Percentiles rank a stretch among this genome's conserved stretches.
Evolutionary conservation across 228 moss, liverwort and hornwort genomes (phyloP).

Genomic region (Sphagnum magellanicum): DNA sequence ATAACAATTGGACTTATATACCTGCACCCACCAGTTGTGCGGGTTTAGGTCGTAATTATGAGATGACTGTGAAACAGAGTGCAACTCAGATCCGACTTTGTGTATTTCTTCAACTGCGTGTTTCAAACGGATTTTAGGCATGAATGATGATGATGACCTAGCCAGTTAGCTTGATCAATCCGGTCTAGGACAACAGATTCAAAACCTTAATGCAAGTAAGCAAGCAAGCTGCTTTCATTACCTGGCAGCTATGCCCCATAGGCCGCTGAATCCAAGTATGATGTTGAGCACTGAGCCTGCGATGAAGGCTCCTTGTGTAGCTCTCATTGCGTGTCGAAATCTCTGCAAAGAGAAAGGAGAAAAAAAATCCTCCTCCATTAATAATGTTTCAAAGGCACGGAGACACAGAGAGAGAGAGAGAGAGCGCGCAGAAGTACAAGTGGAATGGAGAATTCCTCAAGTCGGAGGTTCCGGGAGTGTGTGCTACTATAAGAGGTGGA

Average conservation of each 20-base stretch:
- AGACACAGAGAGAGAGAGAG: not conserved
- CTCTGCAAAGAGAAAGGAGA: conserved; percentile 27
- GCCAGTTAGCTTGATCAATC: too few species aligned
- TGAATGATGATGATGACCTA: too few species aligned
- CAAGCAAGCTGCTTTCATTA: conserved; percentile 2
- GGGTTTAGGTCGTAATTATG: not conserved
- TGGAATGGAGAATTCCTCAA: not conserved
- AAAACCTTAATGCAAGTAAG: too few species aligned
- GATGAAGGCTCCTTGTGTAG: conserved; percentile 71
- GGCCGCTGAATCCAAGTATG: conserved; percentile 68
- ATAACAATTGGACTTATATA: conserved; percentile 52
- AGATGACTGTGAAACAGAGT: not conserved
- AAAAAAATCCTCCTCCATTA: too few species aligned
- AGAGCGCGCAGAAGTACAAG: not conserved
- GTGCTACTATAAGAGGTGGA: too few species aligned
- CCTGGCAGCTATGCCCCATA: conserved; percentile 67
- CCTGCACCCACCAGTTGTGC: conserved; percentile 17
- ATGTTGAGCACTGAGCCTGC: conserved; percentile 68
- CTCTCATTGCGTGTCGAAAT: conserved; percentile 56
- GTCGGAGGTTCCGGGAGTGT: not conserved
- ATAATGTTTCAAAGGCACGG: too few species aligned
- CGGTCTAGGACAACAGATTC: too few species aligned
- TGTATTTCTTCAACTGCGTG: too few species aligned
- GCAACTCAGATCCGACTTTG: too few species aligned
- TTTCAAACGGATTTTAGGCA: too few species aligned